A percentile compares a stretch with the other conserved stretches of the same genome.
phyloP scores from a whole-genome alignment of 345 rosid species.

The Populus nigra region DNA sequence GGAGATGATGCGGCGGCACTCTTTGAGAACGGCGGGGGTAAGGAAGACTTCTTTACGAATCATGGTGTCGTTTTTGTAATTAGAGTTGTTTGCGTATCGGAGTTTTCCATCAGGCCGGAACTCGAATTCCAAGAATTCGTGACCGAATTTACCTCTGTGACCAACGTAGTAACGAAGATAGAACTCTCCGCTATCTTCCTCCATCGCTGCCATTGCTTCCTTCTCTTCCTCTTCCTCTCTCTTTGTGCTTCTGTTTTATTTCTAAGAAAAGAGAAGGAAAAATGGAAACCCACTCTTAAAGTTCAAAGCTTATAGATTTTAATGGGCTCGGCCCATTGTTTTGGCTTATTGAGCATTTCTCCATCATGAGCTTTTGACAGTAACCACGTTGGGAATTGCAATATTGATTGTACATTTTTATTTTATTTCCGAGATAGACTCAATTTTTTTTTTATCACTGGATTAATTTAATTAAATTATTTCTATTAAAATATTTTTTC shows the following conservation, averaged over 20 bases:
- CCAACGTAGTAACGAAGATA: slow-evolving; percentile 95
- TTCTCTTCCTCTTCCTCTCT: not conserved
- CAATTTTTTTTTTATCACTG: too few relatives aligned
- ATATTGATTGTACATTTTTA: too few relatives aligned
- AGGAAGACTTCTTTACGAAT: slow-evolving; percentile 97
- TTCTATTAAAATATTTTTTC: too few relatives aligned
- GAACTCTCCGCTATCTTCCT: slow-evolving; percentile 69
- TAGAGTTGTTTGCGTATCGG: slow-evolving; percentile 96
- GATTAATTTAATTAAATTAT: too few relatives aligned
- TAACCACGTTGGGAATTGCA: too few relatives aligned
- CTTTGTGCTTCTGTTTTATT: not conserved
- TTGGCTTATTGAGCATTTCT: not conserved
- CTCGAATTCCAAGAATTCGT: slow-evolving; percentile 98
- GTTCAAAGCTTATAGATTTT: not conserved
- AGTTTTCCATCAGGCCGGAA: slow-evolving; percentile 95
- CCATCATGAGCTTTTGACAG: too few relatives aligned
- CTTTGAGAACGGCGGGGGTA: slow-evolving; percentile 86
- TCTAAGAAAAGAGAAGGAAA: not conserved
- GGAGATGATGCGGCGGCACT: slow-evolving; percentile 96
- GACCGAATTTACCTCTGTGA: slow-evolving; percentile 98
- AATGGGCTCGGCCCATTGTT: not conserved
- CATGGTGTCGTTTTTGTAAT: slow-evolving; percentile 99
- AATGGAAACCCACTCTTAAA: not conserved
- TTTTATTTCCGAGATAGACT: too few relatives aligned
- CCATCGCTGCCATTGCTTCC: slow-evolving; percentile 42